Percentiles rank a stretch among this genome's conserved stretches.
Evolutionary conservation across 2,329 filamentous ascomycete genomes (phyloP).

Genomic region (Lasiodiplodia citricola): DNA sequence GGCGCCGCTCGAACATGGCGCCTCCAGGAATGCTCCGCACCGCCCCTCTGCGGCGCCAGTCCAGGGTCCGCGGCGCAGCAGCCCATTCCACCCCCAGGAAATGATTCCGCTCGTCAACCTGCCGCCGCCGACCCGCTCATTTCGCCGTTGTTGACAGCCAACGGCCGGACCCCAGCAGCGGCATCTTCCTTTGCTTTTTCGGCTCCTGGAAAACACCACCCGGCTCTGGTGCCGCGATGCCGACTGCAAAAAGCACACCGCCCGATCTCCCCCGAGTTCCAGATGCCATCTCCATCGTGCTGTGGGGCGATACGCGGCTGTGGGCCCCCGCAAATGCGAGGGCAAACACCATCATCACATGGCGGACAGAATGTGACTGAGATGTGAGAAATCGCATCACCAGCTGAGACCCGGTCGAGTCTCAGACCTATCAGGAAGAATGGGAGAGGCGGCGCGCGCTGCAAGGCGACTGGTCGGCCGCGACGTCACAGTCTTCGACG

Average conservation of each 20-base stretch:
- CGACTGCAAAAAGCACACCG: not conserved
- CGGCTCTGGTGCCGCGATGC: conserved; percentile 11
- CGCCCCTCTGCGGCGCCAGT: not conserved
- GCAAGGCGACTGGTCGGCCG: conserved; percentile 6
- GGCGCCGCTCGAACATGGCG: not conserved
- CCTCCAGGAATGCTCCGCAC: conserved; percentile 6
- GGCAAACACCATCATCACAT: conserved; percentile 13
- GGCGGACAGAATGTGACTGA: conserved; percentile 22
- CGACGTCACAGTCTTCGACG: conserved; percentile 11
- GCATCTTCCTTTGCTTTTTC: conserved; percentile 6
- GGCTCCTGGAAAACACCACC: not conserved
- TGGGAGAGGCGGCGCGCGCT: conserved; percentile 14
- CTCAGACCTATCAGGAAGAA: conserved; percentile 20
- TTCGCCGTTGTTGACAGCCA: conserved; percentile 23
- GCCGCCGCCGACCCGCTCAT: not conserved
- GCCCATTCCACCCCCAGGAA: conserved; percentile 4
- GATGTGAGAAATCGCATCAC: conserved; percentile 19
- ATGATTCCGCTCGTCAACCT: not conserved
- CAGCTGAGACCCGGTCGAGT: not conserved
- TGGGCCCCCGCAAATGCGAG: conserved; percentile 22
- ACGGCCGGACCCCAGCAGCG: conserved; percentile 2
- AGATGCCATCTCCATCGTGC: conserved; percentile 6
- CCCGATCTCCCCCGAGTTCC: conserved; percentile 11
- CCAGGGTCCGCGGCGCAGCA: not conserved
- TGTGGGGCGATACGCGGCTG: conserved; percentile 17